Percentiles rank a stretch among this genome's conserved stretches.
Evolutionary conservation across 768 basidiomycete genomes (phyloP).

Genomic region (Phylloporus sp.): DNA sequence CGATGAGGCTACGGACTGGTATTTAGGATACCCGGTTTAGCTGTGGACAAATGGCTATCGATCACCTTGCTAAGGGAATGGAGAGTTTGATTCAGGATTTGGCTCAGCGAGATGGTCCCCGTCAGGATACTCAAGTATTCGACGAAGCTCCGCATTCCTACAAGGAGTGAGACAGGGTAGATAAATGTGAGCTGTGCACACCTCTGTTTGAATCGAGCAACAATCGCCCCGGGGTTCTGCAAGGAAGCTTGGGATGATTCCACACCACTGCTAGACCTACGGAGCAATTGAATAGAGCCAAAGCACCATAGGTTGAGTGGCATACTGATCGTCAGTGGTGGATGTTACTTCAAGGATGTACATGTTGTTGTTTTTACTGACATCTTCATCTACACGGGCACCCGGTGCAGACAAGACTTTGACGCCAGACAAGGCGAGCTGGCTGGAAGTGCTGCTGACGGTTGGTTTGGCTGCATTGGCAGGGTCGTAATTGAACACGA

Average conservation of each 20-base stretch:
- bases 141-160: conserved; percentile 54
- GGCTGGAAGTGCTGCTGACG: conserved; percentile 48
- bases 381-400: conserved; percentile 51
- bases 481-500: conserved; percentile 71
- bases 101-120: conserved; percentile 6
- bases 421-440: conserved; percentile 52
- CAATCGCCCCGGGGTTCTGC: conserved; percentile 44
- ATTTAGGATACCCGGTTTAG: conserved; percentile 2
- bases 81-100: conserved; percentile 10
- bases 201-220: conserved; percentile 71
- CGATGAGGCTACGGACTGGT: conserved; percentile 18
- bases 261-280: conserved; percentile 9
- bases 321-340: conserved; percentile 44
- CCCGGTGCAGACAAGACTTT: conserved; percentile 74
- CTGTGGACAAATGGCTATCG: background rate
- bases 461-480: conserved; percentile 35
- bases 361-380: conserved; percentile 59
- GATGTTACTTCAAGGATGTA: conserved; percentile 67
- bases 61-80: background rate
- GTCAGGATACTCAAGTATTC: conserved; percentile 52
- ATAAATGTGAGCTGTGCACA: conserved; percentile 19
- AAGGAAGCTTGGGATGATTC: conserved; percentile 28
- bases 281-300: background rate
- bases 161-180: conserved; percentile 7
- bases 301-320: background rate